Base-by-base conservation (phyloP, 768 basidiomycete genomes). In the Nidula microcarpa region DNA sequence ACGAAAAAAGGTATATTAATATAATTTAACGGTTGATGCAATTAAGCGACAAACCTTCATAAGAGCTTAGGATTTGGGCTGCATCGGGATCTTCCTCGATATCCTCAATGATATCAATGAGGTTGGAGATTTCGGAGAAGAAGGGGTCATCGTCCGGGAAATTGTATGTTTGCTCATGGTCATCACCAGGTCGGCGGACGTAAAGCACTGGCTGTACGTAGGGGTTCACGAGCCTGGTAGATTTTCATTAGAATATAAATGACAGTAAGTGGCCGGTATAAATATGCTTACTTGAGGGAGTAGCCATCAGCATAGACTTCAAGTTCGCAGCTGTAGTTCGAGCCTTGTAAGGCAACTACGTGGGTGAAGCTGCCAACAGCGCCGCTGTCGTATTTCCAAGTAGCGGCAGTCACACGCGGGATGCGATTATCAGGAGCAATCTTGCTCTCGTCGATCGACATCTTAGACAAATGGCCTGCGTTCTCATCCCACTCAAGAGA, bases 351-450 rank as follows among this genome's bases (percentile, higher is more conserved):
- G 18, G 91, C 89, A 52, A 90, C 89, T 43, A 91, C 78, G 62
- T 99, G 96, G 3, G 84, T 91, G 69, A 99, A 88, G 54, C 83
- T 88, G 18, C 97, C 96, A 33, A 98, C 90, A 35, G 94, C 96
- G 10, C 96, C 96, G 53, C 82, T 92, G 56, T 90, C 87, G 66
- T 98, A 99, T 76, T 99, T 99, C 95, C 96, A 98, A 35, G 86
- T 89, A 41, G 96, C 95, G 30, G 89, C 77, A 17, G 96, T 98
- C 52, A 93, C 88, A 63, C 96, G 89, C 34, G 96, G 94, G 61
- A 98, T 94, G 59, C 96, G 84, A 70, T 96, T 89, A 58, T 93
- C 89, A 2, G 87, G 86, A 9, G 85, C 72, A 61, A 96, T 94
- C 67, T 85, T 81, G 66, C 69, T 80, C 71, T 98, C 96, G 67